Evolutionary conservation across 2,329 filamentous ascomycete genomes (phyloP).

Genomic region (Dactylellina haptotyla): DNA sequence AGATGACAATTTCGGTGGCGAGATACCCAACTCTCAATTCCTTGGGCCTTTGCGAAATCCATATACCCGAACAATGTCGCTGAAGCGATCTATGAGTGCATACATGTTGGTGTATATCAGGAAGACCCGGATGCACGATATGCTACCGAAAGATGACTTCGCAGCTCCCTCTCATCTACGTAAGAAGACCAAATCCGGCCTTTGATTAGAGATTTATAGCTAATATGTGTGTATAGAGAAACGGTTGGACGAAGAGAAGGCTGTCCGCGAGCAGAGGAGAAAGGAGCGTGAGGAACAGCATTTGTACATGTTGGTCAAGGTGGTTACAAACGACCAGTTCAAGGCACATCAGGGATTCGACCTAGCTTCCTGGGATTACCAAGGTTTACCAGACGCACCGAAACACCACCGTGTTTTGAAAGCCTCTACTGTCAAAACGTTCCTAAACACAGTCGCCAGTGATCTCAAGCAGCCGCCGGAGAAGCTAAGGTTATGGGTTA

Average conservation of each 20-base stretch:
- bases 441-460: conserved; percentile 75
- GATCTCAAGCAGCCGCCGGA: conserved; percentile 72
- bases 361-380: conserved; percentile 74
- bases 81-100: conserved; percentile 80
- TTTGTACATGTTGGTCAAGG: conserved; percentile 84
- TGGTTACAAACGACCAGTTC: conserved; percentile 85
- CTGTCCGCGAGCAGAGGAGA: conserved; percentile 76
- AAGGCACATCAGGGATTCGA: conserved; percentile 84
- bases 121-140: conserved; percentile 82
- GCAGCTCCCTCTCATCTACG: conserved; percentile 78
- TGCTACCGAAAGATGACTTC: conserved; percentile 76
- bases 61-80: conserved; percentile 72
- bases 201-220: not conserved
- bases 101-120: conserved; percentile 99
- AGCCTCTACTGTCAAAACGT: conserved; percentile 78
- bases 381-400: conserved; percentile 69
- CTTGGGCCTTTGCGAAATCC: conserved; percentile 69
- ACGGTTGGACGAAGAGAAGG: conserved; percentile 83
- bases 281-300: conserved; percentile 95
- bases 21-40: conserved; percentile 68
- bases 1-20: conserved; percentile 96
- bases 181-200: conserved; percentile 62
- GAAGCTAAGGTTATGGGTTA: conserved; percentile 86
- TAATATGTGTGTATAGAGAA: conserved; percentile 66
- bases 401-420: conserved; percentile 78